Percentiles rank a stretch among this genome's conserved stretches.
Evolutionary conservation across 2,329 filamentous ascomycete species (phyloP).

Genomic region (Botrytis medusae): DNA sequence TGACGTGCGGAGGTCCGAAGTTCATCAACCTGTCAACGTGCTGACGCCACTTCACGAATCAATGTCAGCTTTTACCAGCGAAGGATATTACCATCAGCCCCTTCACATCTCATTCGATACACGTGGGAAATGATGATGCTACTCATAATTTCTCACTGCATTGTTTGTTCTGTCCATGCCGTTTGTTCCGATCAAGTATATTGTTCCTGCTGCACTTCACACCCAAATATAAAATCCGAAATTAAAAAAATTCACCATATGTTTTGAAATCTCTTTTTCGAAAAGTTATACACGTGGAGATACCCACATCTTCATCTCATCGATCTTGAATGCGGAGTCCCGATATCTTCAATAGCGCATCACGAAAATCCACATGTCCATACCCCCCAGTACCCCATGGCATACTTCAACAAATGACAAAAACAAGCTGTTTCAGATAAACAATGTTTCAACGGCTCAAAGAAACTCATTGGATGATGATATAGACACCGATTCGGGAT

Average conservation of each 20-base stretch:
- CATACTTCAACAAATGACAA: not conserved
- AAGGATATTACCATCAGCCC: not conserved
- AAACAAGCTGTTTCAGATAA: slow-evolving; percentile 7
- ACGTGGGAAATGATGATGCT: slow-evolving; percentile 1
- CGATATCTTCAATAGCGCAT: not conserved
- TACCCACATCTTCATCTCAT: not conserved
- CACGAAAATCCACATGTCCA: not conserved
- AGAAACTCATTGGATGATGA: not conserved
- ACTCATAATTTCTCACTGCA: slow-evolving; percentile 1
- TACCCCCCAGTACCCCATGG: not conserved
- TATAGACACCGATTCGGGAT: not conserved
- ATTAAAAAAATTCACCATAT: not conserved
- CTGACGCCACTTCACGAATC: not conserved
- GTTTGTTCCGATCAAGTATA: not conserved
- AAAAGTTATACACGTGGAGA: not conserved
- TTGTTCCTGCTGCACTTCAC: not conserved
- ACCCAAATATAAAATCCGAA: not conserved
- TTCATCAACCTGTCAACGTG: not conserved
- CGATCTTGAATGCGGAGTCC: not conserved
- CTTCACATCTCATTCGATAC: slow-evolving; percentile 8
- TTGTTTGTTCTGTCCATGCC: not conserved
- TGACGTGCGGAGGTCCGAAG: slow-evolving; percentile 6
- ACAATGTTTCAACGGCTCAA: not conserved
- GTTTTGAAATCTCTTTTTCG: no score
- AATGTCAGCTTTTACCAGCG: slow-evolving; percentile 2